These are phyloP conservation scores for Leccinum pachyderme DNA, from an alignment of 1,284 basidiomycete species.

Conservation along the genomic window DNA sequence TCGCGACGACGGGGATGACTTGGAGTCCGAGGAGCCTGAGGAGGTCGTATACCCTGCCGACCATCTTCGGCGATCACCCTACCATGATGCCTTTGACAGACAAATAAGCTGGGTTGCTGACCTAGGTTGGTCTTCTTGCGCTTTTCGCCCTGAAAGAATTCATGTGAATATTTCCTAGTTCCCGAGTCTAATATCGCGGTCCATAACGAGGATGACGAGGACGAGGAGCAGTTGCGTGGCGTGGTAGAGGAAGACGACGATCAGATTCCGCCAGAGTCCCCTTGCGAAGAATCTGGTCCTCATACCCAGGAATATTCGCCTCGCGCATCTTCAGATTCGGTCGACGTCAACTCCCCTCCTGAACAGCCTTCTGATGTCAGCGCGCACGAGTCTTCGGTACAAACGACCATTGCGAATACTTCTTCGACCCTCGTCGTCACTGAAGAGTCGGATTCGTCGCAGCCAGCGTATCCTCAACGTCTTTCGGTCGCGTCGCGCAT, in stretches of 20 bases:
- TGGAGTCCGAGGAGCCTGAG: slow-evolving; percentile 39
- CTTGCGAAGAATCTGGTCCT: slow-evolving; percentile 34
- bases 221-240: slow-evolving; percentile 34
- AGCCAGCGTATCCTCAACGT: slow-evolving; percentile 50
- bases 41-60: slow-evolving; percentile 55
- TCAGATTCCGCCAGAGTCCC: slow-evolving; percentile 43
- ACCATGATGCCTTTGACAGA: slow-evolving; percentile 50
- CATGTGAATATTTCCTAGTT: slow-evolving; percentile 33
- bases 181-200: slow-evolving; percentile 60
- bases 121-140: slow-evolving; percentile 47
- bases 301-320: slow-evolving; percentile 48
- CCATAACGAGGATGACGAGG: slow-evolving; percentile 56
- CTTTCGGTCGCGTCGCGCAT: slow-evolving; percentile 61
- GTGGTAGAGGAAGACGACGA: slow-evolving; percentile 39
- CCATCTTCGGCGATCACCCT: slow-evolving; percentile 44
- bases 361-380: slow-evolving; percentile 44
- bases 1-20: slow-evolving; percentile 53
- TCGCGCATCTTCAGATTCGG: slow-evolving; percentile 47
- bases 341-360: slow-evolving; percentile 59
- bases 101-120: slow-evolving; percentile 77
- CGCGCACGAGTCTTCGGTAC: slow-evolving; percentile 52
- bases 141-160: slow-evolving; percentile 1
- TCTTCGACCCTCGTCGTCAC: slow-evolving; percentile 39
- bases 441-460: slow-evolving; percentile 50
- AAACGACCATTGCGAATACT: slow-evolving; percentile 43